These are phyloP conservation scores for Auricularia sp. DNA, from an alignment of 768 basidiomycete genomes.

Conservation along the genomic window DNA sequence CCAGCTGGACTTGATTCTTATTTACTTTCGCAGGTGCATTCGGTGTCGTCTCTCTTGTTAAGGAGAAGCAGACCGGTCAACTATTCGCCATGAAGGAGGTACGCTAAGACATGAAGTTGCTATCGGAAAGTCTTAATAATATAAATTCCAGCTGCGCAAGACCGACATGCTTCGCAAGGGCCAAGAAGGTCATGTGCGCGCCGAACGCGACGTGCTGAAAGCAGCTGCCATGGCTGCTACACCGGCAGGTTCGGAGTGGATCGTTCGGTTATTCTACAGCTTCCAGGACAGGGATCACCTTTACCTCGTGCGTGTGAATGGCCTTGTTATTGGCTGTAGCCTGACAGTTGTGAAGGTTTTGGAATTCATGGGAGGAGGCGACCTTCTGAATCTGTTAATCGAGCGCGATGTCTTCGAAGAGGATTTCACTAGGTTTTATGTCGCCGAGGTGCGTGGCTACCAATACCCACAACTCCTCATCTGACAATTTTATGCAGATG, in stretches of 20 bases:
- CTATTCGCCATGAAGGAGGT: slow-evolving; percentile 98
- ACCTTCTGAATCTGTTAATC: slow-evolving; percentile 91
- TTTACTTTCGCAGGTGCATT: slow-evolving; percentile 61
- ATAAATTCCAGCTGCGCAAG: slow-evolving; percentile 57
- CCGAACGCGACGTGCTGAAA: slow-evolving; percentile 88
- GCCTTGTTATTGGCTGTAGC: background rate
- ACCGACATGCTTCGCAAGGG: slow-evolving; percentile 91
- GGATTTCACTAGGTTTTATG: slow-evolving; percentile 85
- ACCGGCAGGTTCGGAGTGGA: slow-evolving; percentile 78
- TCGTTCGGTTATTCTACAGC: slow-evolving; percentile 84
- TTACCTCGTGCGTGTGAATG: slow-evolving; percentile 61
- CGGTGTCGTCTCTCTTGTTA: slow-evolving; percentile 89
- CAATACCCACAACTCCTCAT: background rate
- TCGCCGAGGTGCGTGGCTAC: slow-evolving; percentile 64
- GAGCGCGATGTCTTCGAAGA: slow-evolving; percentile 86
- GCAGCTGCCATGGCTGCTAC: slow-evolving; percentile 75
- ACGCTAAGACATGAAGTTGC: slow-evolving; percentile 13
- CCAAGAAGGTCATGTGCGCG: slow-evolving; percentile 94
- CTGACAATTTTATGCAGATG: slow-evolving; percentile 46
- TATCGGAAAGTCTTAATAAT: slow-evolving; percentile 11
- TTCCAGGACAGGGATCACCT: slow-evolving; percentile 93
- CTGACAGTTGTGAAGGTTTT: slow-evolving; percentile 43
- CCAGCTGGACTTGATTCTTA: background rate
- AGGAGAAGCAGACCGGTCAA: slow-evolving; percentile 65
- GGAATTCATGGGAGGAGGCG: slow-evolving; percentile 94